Evolutionary conservation across 2,329 filamentous ascomycete species (phyloP), one percentile per base, ranked within the genome.

Genomic region (Aspergillus ustus): DNA sequence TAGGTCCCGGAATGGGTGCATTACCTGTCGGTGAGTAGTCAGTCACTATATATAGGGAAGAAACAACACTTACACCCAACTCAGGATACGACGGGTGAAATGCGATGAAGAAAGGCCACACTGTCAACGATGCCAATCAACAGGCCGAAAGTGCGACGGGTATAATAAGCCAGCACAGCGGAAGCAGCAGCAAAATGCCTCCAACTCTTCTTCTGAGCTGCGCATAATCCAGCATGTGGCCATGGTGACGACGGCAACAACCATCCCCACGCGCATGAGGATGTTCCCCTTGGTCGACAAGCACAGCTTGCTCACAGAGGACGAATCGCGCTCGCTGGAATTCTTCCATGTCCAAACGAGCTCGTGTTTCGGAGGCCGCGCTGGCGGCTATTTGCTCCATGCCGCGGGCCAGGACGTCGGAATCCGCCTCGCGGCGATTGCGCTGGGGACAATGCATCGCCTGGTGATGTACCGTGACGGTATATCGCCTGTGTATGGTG

Each of bases 91-190:
- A 51, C 82, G 83, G 58, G 81, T 86, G 60, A 86, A 86, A 70
- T 87, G 84, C 69, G 84, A 85, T 64, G 84, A 87, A 72, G 74
- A 72, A 19, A 85, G 83, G 59, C 84, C 84, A 1, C 75, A 72
- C 44, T 87, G 85, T 65, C 72, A 80, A 40, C 81, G 83, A 60
- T 87, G 85, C 67, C 80, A 78, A 37, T 83, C 81, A 59, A 86
- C 84, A 3, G 84, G 85, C 13, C 80, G 85, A 56, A 81, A 79
- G 65, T 87, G 85, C 67, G 84, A 86, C 69, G 85, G 84, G 55
- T 87, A 87, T 56, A 64, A 87, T 56, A 64, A 5, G 34, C 5
- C 34, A 44, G 4, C 25, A 25, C 25, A 68, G 9, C 53, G 61
- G 25, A 40, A 63, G 40, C 31, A 60, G 59, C 63, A 66, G 62